Base-by-base conservation (phyloP, 805 yeast genomes). In the Wickerhamomyces queroliae region DNA sequence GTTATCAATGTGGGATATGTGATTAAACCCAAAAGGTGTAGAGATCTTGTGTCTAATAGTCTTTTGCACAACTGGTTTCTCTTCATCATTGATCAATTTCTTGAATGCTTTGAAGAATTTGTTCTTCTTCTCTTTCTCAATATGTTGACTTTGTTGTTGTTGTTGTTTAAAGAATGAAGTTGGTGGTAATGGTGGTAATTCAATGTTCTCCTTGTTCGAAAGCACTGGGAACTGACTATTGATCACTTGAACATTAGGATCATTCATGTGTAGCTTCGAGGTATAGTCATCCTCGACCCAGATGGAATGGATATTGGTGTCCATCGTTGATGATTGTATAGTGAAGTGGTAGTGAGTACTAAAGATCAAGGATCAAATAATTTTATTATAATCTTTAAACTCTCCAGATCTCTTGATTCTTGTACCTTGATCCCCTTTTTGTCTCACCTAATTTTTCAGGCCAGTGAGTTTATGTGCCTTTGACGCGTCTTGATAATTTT, bases 271-370 rank as follows among this genome's bases (percentile, higher is more conserved):
- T 23, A 65, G 49, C 42, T 64, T 65, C 27, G 56, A 59, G 5
- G 55, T 61, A 35, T 56, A 45, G 34, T 64, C 69, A 31, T 66
- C 70, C 39, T 64, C 71, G 18, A 66, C 42, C 71, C 71, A 66
- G 37, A 66, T 66, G 25, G 70, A 65, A 43, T 59, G 63, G 66
- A 66, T 65, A 42, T 54, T 30, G 5, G 21, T 60, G 20, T 61
- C 27, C 27, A 26, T 26, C 16, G 20, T 21, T 28, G 7, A n/a
- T n/a, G n/a, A n/a, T n/a, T n/a, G n/a, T n/a, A n/a, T n/a, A n/a
- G n/a, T n/a, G n/a, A n/a, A n/a, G n/a, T n/a, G n/a, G n/a, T n/a
- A n/a, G n/a, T n/a, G n/a, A n/a, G n/a, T n/a, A n/a, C n/a, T n/a
- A n/a, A n/a, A n/a, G n/a, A n/a, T n/a, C n/a, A n/a, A n/a, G n/a